Base-by-base conservation (phyloP, 495 filamentous ascomycete species). In the Staphylotrichum tortipilum region DNA sequence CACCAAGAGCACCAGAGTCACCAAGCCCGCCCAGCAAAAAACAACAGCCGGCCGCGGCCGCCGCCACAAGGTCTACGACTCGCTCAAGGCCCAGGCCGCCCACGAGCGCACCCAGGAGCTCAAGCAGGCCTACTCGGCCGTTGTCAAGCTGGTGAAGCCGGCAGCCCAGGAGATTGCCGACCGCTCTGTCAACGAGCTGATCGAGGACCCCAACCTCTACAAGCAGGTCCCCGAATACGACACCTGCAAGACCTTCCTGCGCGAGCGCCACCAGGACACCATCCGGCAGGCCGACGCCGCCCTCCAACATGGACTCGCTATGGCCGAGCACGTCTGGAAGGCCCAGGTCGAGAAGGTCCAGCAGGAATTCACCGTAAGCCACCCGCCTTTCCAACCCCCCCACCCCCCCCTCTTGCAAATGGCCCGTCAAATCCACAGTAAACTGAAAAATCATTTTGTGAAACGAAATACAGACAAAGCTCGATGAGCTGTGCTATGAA, bases 61-160 rank as follows among this genome's bases (percentile, higher is more conserved):
- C 15, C 68, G 68, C 23, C 67, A 69, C 37, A 73, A 73, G 51
- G 52, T 59, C 11, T 75, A 69, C 44, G 55, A 64, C n/a, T 63
- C 65, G 24, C 47, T 55, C 30, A 56, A 54, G 24, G 60, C 61
- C 37, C 72, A 75, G 51, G 73, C 72, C 26, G 65, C 70, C 35
- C 68, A 73, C 38, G 73, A 76, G 47, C 72, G 73, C 45, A 60
- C 60, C 44, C 57, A 65, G 38, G 66, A 71, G 31, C 59, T 74
- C 14, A 67, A 66, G 61, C 61, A 66, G 7, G 58, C 67, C 19
- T 75, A 57, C 47, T 49, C 57, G 1, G 49, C 67, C 44, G 61
- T 72, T n/a, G 57, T 62, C 41, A 56, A 60, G 43, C 52, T 59
- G 29, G 41, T 73, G 41, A 74, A 69, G 53, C 69, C 69, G 23